These are phyloP conservation scores for Lentithecium fluviatile DNA, from an alignment of 495 filamentous ascomycete genomes.

Conservation along the genomic window DNA sequence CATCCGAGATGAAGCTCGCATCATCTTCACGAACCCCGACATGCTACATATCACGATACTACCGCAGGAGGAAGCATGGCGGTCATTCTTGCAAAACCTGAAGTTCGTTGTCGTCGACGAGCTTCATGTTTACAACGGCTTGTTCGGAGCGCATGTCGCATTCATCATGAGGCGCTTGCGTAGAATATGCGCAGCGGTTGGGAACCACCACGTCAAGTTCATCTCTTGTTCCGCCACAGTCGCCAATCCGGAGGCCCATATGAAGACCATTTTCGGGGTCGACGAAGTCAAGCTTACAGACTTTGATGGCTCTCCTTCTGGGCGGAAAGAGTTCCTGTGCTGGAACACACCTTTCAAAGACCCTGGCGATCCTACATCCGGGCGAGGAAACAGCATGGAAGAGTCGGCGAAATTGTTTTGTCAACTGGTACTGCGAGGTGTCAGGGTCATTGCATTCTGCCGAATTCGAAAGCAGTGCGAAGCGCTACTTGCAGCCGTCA, in stretches of 20 bases:
- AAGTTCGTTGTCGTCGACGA: conserved; percentile 81
- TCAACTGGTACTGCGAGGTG: conserved; percentile 82
- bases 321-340: conserved; percentile 91
- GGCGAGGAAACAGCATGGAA: conserved; percentile 74
- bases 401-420: conserved; percentile 90
- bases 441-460: conserved; percentile 93
- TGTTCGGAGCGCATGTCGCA: conserved; percentile 91
- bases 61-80: conserved; percentile 87
- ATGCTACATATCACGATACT: conserved; percentile 96
- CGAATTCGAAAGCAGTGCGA: conserved; percentile 86
- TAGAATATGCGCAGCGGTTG: conserved; percentile 85
- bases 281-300: conserved; percentile 74
- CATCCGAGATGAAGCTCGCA: conserved; percentile 83
- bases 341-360: conserved; percentile 99
- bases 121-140: conserved; percentile 92
- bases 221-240: conserved; percentile 98
- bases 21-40: conserved; percentile 98
- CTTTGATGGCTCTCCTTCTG: conserved; percentile 90
- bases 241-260: conserved; percentile 89
- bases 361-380: conserved; percentile 79
- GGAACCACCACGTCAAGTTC: conserved; percentile 85
- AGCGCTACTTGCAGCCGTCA: conserved; percentile 74
- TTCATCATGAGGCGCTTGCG: conserved; percentile 91
- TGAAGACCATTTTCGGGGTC: conserved; percentile 90
- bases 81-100: conserved; percentile 82